Base-by-base conservation (phyloP, 768 basidiomycete species). In the Phanerochaete sordida region DNA sequence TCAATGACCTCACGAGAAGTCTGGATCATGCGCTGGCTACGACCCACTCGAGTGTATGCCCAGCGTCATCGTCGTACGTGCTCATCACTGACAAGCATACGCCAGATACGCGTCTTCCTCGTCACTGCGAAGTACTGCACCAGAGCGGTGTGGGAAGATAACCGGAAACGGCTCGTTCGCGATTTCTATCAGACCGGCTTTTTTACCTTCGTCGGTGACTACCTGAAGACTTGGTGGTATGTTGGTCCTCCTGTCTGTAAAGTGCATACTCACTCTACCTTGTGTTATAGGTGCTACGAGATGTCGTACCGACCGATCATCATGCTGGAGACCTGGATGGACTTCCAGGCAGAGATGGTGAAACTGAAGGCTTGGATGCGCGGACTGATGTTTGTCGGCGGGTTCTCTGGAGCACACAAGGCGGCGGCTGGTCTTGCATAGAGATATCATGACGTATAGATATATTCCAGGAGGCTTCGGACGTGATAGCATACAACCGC, bases 91-190 rank as follows among this genome's bases (percentile, higher is more conserved):
- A 57, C 37, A 21, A 37, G 12, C 19, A 55, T 53, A 53, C 68
- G 70, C 16, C 70, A 92, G 81, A 79, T 87, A 59, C 89, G 96
- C 21, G 86, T 98, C 69, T 98, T 98, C 72, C 70, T 98, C 31
- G 89, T 98, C 59, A 90, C 90, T 16, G 95, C 94, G 7, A 88
- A 91, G 68, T 96, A 91, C 73, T 97, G 95, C 70, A 79, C 85
- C 53, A 79, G 77, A 12, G 89, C 92, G 8, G 85, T 91, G 3
- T 93, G 91, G 91, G 77, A 81, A 54, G 87, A 89, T 65, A 87
- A 94, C 57, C 66, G 72, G 56, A 62, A 62, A n/a, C 62, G 68
- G 11, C 59, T 78, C 15, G 61, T 72, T 19, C 67, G 65, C 23
- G 60, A 72, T 51, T 81, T 90, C 73, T 74, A 77, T 44, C 73